Conservation (phyloP, 805 yeast genomes). For the Hyphopichia homilentoma region DNA sequence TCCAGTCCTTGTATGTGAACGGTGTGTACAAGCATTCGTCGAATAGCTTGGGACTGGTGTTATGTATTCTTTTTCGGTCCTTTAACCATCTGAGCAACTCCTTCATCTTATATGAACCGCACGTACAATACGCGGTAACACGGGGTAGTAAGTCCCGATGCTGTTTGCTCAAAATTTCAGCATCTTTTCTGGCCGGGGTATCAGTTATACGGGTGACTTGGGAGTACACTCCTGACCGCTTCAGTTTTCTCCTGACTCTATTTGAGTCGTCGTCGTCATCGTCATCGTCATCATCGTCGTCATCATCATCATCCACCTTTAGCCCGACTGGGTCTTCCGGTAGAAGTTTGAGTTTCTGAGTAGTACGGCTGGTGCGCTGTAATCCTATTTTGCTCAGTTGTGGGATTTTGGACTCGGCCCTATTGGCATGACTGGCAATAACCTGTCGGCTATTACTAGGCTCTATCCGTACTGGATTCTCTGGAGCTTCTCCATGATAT, state of each 20-base stretch:
- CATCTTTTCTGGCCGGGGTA: slow-evolving; percentile 86
- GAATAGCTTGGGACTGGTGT: slow-evolving; percentile 80
- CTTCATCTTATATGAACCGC: slow-evolving; percentile 87
- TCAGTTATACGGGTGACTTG: slow-evolving; percentile 84
- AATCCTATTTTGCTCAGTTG: slow-evolving; percentile 56
- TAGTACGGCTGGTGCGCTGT: slow-evolving; percentile 70
- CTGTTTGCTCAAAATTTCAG: slow-evolving; percentile 85
- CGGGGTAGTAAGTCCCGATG: slow-evolving; percentile 84
- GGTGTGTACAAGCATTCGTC: slow-evolving; percentile 96
- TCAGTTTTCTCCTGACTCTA: slow-evolving; percentile 5
- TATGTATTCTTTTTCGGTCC: slow-evolving; percentile 67
- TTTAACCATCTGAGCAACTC: slow-evolving; percentile 83
- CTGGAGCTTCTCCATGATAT: not conserved
- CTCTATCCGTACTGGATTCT: slow-evolving; percentile 8
- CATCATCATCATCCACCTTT: slow-evolving; percentile 18
- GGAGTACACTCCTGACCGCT: slow-evolving; percentile 58
- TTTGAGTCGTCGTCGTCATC: not conserved
- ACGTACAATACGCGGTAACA: slow-evolving; percentile 94
- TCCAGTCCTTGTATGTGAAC: slow-evolving; percentile 77
- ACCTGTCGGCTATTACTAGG: too few species aligned
- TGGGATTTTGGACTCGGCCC: slow-evolving; percentile 23
- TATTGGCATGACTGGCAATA: too few species aligned
- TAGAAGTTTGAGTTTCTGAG: slow-evolving; percentile 66
- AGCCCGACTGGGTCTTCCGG: slow-evolving; percentile 40
- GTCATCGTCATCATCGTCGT: slow-evolving; percentile 28